Base-by-base conservation (phyloP, 2,329 filamentous ascomycete genomes). In the Akanthomyces lecanii region DNA sequence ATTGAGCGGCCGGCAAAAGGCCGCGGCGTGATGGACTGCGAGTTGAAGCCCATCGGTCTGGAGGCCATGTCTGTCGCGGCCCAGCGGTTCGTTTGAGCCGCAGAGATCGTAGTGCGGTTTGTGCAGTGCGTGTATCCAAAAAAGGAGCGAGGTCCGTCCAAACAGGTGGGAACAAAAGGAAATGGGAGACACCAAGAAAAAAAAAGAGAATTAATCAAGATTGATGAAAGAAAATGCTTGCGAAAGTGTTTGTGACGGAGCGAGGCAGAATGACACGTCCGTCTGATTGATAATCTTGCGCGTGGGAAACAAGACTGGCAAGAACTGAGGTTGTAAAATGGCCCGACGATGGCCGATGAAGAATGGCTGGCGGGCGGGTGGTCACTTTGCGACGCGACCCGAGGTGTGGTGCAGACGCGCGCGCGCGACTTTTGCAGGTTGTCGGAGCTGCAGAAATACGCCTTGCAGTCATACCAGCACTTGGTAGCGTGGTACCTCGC, bases 1-100 rank as follows among this genome's bases (percentile, higher is more conserved):
- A 76, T 66, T 57, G 75, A 74, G 45, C 76, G 74, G 55, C 70
- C 66, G 11, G 74, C 70, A 64, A 76, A 77, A 7, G 72, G 70
- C 40, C 76, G 73, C 63, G 76, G 74, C 52, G 76, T 77, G 63
- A 71, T 62, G 21, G 52, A 55, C 67, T 78, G 76, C 33, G 73
- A 65, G 65, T 77, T 77, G 75, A 77, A 77, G 36, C 48, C 48
- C 62, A 47, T 51, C 18, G 52, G 52, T 62, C 60, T 55, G 42
- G 60, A 62, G 25, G 60, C 60, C 60, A 61, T 42, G 36, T 28
- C 38, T 25, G 47, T 38, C 28, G 38, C 18, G 7, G 30, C 28
- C 28, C 28, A 56, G 33, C 18, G 2, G 36, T 38, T 38, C 23
- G 42, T 38, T 21, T 33, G 40, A 14, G 7, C 18, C 21, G 30